Evolutionary conservation across 148 eudicot genomes (phyloP).

Genomic region (Cornus suecica): DNA sequence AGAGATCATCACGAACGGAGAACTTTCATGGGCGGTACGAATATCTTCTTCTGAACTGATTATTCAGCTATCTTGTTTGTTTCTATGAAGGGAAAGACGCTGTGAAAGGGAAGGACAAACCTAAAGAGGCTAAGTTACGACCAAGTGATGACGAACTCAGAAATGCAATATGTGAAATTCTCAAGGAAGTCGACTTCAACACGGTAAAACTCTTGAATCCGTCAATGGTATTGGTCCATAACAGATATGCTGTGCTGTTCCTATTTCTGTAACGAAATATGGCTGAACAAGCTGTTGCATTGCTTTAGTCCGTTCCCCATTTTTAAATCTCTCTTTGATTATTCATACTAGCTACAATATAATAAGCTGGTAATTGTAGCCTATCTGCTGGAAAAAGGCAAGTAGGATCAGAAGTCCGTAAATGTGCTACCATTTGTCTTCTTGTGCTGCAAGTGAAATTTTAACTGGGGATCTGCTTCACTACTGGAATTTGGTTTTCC

Average conservation of each 20-base stretch:
- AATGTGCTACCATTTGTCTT: not conserved
- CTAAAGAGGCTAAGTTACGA: conserved; percentile 54
- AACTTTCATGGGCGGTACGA: not conserved
- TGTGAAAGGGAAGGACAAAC: conserved; percentile 58
- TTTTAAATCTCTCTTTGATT: not conserved
- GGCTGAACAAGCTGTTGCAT: not conserved
- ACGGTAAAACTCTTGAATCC: conserved; percentile 50
- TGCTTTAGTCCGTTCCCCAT: not conserved
- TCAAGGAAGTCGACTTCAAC: conserved; percentile 91
- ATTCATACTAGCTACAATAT: not conserved
- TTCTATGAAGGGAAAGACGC: conserved; percentile 51
- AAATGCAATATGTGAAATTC: conserved; percentile 72
- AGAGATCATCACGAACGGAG: too few species aligned
- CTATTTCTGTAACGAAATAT: not conserved
- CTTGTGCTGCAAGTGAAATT: not conserved
- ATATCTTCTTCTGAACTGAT: not conserved
- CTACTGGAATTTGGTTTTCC: not conserved
- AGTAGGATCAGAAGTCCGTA: not conserved
- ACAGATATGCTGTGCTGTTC: not conserved
- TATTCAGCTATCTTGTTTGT: not conserved
- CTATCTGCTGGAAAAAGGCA: not conserved
- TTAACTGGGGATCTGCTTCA: not conserved
- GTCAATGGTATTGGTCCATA: not conserved
- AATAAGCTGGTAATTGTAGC: not conserved
- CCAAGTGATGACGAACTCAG: conserved; percentile 78